A percentile compares a stretch with the other conserved stretches of the same genome.
Conservation (phyloP, 208 protist genomes). For the Herpetomonas tarakana region DNA sequence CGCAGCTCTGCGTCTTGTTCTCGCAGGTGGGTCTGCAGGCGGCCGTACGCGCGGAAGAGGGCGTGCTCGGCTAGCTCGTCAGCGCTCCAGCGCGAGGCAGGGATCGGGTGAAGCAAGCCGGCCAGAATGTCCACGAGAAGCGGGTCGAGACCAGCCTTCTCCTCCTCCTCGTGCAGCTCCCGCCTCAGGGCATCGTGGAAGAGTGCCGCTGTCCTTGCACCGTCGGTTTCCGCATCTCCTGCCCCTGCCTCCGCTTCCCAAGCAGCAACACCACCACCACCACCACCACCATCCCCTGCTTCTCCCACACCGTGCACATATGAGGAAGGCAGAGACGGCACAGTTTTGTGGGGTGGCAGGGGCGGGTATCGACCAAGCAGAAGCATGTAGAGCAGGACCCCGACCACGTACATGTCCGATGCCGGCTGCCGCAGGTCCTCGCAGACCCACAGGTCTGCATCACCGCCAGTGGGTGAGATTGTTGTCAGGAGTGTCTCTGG, state of each 20-base stretch:
- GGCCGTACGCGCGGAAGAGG: constrained; percentile 20
- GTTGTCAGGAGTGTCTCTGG: constrained; percentile 30
- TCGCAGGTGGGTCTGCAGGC: constrained; percentile 3
- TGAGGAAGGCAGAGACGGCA: no score
- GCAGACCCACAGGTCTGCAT: constrained; percentile 14
- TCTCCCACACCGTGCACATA: no score
- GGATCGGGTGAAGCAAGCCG: constrained; percentile 27
- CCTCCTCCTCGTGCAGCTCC: no score
- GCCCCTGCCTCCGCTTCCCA: no score
- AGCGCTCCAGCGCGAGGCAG: constrained; percentile 25
- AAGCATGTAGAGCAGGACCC: constrained; percentile 60
- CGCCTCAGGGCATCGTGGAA: no score
- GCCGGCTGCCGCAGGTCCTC: constrained; percentile 3
- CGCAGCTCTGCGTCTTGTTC: no score
- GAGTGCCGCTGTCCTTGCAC: no score
- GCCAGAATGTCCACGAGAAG: constrained; percentile 16
- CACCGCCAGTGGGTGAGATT: neutral
- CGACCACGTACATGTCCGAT: constrained; percentile 56
- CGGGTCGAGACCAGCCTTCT: neutral
- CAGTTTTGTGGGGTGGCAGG: constrained; percentile 15
- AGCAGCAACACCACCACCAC: no score
- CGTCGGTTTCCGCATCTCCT: no score
- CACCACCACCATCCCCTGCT: no score
- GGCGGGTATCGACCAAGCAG: constrained; percentile 36
- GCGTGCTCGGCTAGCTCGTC: constrained; percentile 20